Percentiles rank a stretch among this genome's conserved stretches.
Conservation (phyloP, 805 yeast species). For the Naumovozyma castellii region DNA sequence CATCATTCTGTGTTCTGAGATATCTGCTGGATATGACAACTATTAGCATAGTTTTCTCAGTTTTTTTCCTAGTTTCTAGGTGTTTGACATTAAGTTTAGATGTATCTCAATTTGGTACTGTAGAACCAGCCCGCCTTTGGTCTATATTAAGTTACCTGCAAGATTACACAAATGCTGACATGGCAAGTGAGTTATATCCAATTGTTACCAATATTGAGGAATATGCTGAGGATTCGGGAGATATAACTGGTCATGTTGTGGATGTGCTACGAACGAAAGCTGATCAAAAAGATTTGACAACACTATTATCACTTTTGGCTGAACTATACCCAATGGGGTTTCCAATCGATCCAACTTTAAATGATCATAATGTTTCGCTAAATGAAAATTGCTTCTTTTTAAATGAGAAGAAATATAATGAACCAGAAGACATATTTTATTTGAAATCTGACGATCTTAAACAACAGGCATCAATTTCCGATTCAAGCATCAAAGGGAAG, state of each 20-base stretch:
- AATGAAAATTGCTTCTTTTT: constrained; percentile 17
- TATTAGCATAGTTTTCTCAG: too few species aligned
- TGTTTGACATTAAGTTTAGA: neutral
- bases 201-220: constrained; percentile 6
- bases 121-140: constrained; percentile 10
- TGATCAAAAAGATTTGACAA: constrained; percentile 7
- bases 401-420: constrained; percentile 38
- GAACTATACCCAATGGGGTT: constrained; percentile 15
- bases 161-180: constrained; percentile 2
- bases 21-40: too few species aligned
- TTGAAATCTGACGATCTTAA: constrained; percentile 45
- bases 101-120: constrained; percentile 2
- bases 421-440: constrained; percentile 69
- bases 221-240: constrained; percentile 2
- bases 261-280: constrained; percentile 3
- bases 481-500: constrained; percentile 23
- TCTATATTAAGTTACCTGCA: constrained; percentile 7
- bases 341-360: neutral
- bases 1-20: too few species aligned
- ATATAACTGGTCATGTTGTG: constrained; percentile 3
- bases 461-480: constrained; percentile 14
- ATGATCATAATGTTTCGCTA: neutral
- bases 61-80: neutral
- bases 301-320: constrained; percentile 10
- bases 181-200: constrained; percentile 9